Evolutionary conservation across 2,329 filamentous ascomycete species (phyloP), one percentile per base, ranked within the genome.

Genomic region (Raffaelea ambrosiae): DNA sequence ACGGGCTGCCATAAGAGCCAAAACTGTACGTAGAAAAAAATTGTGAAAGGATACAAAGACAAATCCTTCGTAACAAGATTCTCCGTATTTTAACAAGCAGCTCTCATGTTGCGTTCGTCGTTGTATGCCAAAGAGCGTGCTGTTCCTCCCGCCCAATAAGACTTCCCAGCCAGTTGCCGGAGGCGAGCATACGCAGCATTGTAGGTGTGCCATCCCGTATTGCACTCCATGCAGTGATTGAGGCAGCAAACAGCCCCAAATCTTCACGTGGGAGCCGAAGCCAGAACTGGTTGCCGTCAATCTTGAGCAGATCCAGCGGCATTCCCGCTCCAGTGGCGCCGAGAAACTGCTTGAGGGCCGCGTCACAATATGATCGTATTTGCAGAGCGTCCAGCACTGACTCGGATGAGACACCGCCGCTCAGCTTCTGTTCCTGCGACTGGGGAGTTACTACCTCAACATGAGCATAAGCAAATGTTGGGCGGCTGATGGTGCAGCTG

Each of bases 241-340:
- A 84, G 0, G 79, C 83, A 0, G 81, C 68, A 47, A 88, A 76
- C 1, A 73, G 70, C 1, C 66, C 69, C 8, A 82, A 64, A 55
- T 88, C 82, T 48, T 74, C 71, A 5, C 73, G 66, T 5, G 83
- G 81, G 9, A 87, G 61, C 18, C 85, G 71, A 44, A 88, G 61
- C 81, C 83, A 87, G 48, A 76, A 76, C 43, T 79, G 69, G 5
- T 59, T 57, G 1, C 66, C 71, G 3, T 77, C 65, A 0, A 82
- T 67, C 55, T 81, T 79, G 31, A 91, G 71, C 19, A 90, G 78
- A 58, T 91, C 87, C 48, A 89, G 60, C 1, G 81, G 67, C 3
- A 90, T 81, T 11, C 78, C 79, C 2, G 73, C 66, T 11, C 87
- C 87, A 0, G 78, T 81, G 18, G 79, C 65, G 19, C 87, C 87